A percentile compares a stretch with the other conserved stretches of the same genome.
Conservation (phyloP, 495 filamentous ascomycete species). For the Penicillium egyptiacum region DNA sequence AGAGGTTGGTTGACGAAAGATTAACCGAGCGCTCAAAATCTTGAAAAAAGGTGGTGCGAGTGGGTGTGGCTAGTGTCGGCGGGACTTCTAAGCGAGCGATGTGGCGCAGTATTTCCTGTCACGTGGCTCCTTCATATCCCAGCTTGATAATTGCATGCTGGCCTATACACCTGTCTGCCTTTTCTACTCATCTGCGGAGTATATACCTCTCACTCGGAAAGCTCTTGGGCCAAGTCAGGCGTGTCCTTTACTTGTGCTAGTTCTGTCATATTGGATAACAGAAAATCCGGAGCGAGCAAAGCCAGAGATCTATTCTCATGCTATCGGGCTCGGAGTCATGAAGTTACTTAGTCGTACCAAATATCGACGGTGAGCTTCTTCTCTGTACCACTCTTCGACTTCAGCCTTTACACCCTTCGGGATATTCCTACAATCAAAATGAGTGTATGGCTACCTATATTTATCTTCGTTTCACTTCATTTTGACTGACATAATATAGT, state of each 20-base stretch:
- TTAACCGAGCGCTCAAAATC: conserved; percentile 30
- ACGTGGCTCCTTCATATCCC: conserved; percentile 30
- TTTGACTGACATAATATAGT: conserved; percentile 40
- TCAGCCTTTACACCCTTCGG: not conserved
- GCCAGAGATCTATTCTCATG: conserved; percentile 25
- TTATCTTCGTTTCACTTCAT: not conserved
- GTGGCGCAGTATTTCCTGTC: conserved; percentile 27
- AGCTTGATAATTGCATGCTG: conserved; percentile 7
- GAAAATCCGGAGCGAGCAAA: not conserved
- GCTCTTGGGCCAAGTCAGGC: not conserved
- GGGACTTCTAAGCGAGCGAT: conserved; percentile 41
- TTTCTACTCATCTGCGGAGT: not conserved
- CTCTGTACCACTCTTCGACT: conserved; percentile 13
- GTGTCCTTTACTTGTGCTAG: not conserved
- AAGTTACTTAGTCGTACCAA: conserved; percentile 46
- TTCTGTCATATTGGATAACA: not conserved
- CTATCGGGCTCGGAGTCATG: conserved; percentile 46
- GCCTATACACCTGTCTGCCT: conserved; percentile 2
- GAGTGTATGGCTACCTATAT: conserved; percentile 44
- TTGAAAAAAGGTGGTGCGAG: conserved; percentile 47
- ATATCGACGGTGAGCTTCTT: conserved; percentile 45
- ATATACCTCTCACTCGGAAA: not conserved
- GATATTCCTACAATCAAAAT: conserved; percentile 29
- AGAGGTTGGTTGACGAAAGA: conserved; percentile 33
- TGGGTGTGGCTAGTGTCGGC: conserved; percentile 39